Evolutionary conservation across 306 rosid genomes (phyloP).

Genomic region (Oxytropis ochrocephala): DNA sequence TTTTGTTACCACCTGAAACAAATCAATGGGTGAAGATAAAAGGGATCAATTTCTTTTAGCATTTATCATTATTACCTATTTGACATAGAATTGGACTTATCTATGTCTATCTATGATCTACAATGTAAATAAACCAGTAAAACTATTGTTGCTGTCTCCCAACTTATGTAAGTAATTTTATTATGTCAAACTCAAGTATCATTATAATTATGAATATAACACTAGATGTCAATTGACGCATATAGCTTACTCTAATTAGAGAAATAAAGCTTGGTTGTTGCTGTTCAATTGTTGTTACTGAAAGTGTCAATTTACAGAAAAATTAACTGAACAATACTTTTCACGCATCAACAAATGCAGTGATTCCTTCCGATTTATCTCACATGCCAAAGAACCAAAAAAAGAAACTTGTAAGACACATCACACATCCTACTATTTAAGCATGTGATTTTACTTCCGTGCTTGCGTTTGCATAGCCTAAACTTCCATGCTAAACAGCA

Average conservation of each 20-base stretch:
- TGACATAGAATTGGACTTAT: background rate
- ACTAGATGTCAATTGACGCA: background rate
- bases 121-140: background rate
- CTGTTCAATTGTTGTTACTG: background rate
- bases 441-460: background rate
- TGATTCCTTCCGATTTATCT: conserved; percentile 11
- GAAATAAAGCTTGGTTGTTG: background rate
- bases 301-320: background rate
- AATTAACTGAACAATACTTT: background rate
- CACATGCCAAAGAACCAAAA: background rate
- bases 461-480: background rate
- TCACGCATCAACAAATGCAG: background rate
- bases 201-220: background rate
- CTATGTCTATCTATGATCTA: background rate
- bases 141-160: background rate
- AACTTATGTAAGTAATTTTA: background rate
- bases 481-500: background rate
- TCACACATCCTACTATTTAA: background rate
- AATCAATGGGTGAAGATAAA: background rate
- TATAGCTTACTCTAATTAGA: background rate
- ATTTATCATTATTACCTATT: background rate
- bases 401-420: background rate
- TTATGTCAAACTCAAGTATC: background rate
- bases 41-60: background rate
- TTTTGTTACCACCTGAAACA: conserved; percentile 45